Percentiles rank a stretch among this genome's conserved stretches.
These are phyloP conservation scores for Myriosclerotinia scirpicola DNA, from an alignment of 2,329 filamentous ascomycete genomes.

Conservation along the genomic window DNA sequence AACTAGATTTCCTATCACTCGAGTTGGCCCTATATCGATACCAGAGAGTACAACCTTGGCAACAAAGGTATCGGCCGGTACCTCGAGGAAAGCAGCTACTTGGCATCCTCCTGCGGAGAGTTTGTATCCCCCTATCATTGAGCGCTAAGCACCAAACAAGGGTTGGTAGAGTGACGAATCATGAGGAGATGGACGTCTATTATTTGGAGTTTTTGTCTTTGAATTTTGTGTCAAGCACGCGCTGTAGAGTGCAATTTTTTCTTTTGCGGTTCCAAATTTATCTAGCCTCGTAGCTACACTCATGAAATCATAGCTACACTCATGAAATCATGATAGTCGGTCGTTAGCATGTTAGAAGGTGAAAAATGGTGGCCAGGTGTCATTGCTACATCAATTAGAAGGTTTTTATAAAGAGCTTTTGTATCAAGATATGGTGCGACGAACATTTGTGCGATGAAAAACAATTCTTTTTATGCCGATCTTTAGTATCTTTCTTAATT, in stretches of 20 bases:
- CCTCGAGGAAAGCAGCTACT: background rate
- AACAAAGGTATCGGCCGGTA: background rate
- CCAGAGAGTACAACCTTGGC: background rate
- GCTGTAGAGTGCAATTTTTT: background rate
- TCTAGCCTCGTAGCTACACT: background rate
- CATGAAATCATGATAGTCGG: background rate
- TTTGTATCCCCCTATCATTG: background rate
- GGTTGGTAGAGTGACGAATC: background rate
- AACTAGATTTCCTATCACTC: background rate
- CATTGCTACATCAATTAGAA: background rate
- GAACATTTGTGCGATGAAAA: no score
- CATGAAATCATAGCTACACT: background rate
- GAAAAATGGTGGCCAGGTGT: background rate
- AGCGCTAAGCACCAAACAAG: background rate
- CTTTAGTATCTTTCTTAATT: background rate
- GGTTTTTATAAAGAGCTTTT: background rate
- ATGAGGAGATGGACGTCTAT: background rate
- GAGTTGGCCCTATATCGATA: background rate
- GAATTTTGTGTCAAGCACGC: background rate
- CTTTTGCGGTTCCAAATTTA: background rate
- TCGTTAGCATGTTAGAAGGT: background rate
- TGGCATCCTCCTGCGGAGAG: slow-evolving; percentile 4
- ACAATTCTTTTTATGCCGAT: background rate
- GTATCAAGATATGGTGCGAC: background rate
- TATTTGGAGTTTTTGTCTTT: background rate